A percentile compares a stretch with the other conserved stretches of the same genome.
phyloP scores from a whole-genome alignment of 1,139 yeast genomes.

The Yamadazyma pseudoaaseri region DNA sequence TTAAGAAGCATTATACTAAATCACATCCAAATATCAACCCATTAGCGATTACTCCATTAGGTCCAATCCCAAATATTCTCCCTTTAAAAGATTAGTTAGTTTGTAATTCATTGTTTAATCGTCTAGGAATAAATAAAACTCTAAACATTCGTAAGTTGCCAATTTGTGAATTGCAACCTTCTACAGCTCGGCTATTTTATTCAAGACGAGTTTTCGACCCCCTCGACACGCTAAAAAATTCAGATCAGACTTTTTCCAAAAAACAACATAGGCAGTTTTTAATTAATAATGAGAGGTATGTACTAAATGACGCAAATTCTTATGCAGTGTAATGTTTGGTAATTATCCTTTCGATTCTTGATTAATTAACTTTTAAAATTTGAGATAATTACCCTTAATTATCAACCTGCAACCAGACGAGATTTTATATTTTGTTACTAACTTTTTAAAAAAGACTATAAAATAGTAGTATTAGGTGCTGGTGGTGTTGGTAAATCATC shows the following conservation, averaged over 20 bases:
- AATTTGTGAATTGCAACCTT: neutral
- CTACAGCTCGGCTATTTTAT: constrained; percentile 4
- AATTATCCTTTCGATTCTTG: no score
- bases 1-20: constrained; percentile 84
- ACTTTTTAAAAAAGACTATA: no score
- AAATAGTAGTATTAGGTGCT: constrained; percentile 51
- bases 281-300: constrained; percentile 13
- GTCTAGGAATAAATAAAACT: no score
- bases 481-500: constrained; percentile 56
- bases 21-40: constrained; percentile 84
- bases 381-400: no score
- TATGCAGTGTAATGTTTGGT: no score
- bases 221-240: constrained; percentile 6
- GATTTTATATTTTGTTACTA: no score
- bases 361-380: no score
- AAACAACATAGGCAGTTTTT: neutral
- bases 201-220: constrained; percentile 3
- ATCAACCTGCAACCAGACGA: no score
- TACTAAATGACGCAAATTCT: no score
- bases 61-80: constrained; percentile 77
- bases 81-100: constrained; percentile 8
- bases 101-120: no score
- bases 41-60: constrained; percentile 78
- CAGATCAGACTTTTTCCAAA: neutral
- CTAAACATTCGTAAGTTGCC: neutral